Percentiles rank a stretch among this genome's conserved stretches.
Conservation (phyloP, 2,329 filamentous ascomycete species). For the Ophiostoma sp. region DNA sequence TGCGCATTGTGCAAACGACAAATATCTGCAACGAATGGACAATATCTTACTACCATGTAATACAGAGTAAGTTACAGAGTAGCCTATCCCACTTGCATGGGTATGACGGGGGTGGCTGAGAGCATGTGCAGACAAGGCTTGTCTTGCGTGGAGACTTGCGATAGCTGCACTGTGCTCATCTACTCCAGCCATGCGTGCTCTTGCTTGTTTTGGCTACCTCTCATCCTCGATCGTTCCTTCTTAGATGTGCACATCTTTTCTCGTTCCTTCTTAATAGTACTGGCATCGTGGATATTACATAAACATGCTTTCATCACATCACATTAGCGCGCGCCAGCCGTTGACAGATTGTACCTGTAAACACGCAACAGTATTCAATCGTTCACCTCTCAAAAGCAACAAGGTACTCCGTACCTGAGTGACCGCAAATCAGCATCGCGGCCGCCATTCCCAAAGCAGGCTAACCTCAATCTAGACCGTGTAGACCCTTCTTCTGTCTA, state of each 20-base stretch:
- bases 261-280: too few relatives aligned
- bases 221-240: background rate
- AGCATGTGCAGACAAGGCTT: slow-evolving; percentile 5
- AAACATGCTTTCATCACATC: background rate
- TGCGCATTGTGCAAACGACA: background rate
- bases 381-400: background rate
- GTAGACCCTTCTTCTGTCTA: background rate
- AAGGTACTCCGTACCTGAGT: background rate
- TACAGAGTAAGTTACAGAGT: too few relatives aligned
- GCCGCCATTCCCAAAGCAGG: slow-evolving; percentile 23
- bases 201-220: slow-evolving; percentile 3
- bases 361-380: background rate
- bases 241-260: background rate
- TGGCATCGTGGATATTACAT: background rate
- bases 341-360: background rate
- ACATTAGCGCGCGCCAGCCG: slow-evolving; percentile 7
- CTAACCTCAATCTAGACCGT: slow-evolving; percentile 23
- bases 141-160: background rate
- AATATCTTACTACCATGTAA: too few relatives aligned
- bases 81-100: background rate
- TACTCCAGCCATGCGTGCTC: background rate
- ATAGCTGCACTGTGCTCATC: background rate
- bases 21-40: too few relatives aligned
- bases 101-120: slow-evolving; percentile 8
- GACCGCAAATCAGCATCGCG: slow-evolving; percentile 15